Conservation (phyloP, 1,284 basidiomycete species). For the Vanrija humicola region DNA sequence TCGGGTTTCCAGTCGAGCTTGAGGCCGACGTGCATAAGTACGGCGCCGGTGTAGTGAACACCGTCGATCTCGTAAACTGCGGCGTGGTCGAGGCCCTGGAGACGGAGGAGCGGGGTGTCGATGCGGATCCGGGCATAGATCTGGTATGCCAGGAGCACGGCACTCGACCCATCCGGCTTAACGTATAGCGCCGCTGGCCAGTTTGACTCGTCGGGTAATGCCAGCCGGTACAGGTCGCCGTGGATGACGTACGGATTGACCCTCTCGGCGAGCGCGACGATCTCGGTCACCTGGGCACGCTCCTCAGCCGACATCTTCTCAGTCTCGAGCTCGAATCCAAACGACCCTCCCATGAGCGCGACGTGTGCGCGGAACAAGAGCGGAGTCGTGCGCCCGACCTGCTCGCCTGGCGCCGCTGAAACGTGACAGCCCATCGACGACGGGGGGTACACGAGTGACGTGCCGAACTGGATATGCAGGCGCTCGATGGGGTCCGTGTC, state of each 20-base stretch:
- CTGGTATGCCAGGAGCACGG: slow-evolving; percentile 17
- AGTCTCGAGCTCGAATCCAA: slow-evolving; percentile 29
- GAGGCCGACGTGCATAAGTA: too few relatives aligned
- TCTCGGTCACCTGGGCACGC: slow-evolving; percentile 7
- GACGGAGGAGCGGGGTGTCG: slow-evolving; percentile 2
- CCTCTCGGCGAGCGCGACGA: slow-evolving; percentile 17
- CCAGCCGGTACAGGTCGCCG: slow-evolving; percentile 22
- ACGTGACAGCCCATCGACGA: slow-evolving; percentile 26
- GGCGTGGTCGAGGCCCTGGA: slow-evolving; percentile 34
- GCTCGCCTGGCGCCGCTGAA: slow-evolving; percentile 24
- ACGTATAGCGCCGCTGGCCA: slow-evolving; percentile 23
- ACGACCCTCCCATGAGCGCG: slow-evolving; percentile 31
- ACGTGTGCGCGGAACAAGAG: slow-evolving; percentile 30
- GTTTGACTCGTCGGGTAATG: slow-evolving; percentile 16
- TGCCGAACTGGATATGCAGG: slow-evolving; percentile 28
- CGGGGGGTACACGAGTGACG: slow-evolving; percentile 23
- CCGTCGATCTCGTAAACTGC: slow-evolving; percentile 20
- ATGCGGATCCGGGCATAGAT: not conserved
- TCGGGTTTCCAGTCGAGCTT: too few relatives aligned
- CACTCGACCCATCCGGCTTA: slow-evolving; percentile 1
- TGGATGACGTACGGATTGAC: slow-evolving; percentile 22
- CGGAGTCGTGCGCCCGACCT: slow-evolving; percentile 20
- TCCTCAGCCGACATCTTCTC: slow-evolving; percentile 14
- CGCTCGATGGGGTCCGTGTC: slow-evolving; percentile 27
- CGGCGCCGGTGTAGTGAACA: too few relatives aligned